A percentile compares a stretch with the other conserved stretches of the same genome.
Evolutionary conservation across 148 eudicot species (phyloP).

Genomic region (Nepenthes mirabilis): DNA sequence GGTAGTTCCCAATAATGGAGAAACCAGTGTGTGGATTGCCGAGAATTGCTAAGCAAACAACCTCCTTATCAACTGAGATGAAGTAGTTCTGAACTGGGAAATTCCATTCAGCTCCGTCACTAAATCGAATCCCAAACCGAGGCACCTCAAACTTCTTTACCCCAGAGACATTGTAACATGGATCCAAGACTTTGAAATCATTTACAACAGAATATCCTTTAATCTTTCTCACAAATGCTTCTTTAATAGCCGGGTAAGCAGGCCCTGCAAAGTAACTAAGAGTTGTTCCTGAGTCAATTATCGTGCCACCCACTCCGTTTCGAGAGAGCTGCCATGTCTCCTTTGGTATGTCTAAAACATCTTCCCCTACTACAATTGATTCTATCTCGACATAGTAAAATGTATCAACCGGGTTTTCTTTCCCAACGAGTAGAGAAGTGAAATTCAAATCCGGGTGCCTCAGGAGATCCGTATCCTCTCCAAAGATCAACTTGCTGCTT

Average conservation of each 20-base stretch:
- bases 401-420: conserved; percentile 42
- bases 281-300: conserved; percentile 90
- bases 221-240: conserved; percentile 44
- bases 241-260: conserved; percentile 56
- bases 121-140: conserved; percentile 48
- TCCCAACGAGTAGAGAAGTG: conserved; percentile 28
- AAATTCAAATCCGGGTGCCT: conserved; percentile 48
- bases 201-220: conserved; percentile 35
- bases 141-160: conserved; percentile 41
- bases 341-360: conserved; percentile 41
- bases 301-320: conserved; percentile 64
- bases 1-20: conserved; percentile 88
- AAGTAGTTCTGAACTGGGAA: conserved; percentile 78
- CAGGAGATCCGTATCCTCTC: conserved; percentile 57
- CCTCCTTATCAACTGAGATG: conserved; percentile 60
- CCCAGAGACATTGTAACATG: conserved; percentile 87
- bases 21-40: conserved; percentile 44
- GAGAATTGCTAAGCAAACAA: conserved; percentile 68
- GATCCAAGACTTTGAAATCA: conserved; percentile 52
- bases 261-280: conserved; percentile 71
- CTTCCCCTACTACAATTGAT: conserved; percentile 54
- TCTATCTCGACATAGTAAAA: conserved; percentile 70
- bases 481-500: conserved; percentile 82
- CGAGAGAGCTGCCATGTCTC: conserved; percentile 56
- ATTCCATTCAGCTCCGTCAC: conserved; percentile 76